phyloP scores from a whole-genome alignment of 208 protist genomes.

The Borovskyia barvae region DNA sequence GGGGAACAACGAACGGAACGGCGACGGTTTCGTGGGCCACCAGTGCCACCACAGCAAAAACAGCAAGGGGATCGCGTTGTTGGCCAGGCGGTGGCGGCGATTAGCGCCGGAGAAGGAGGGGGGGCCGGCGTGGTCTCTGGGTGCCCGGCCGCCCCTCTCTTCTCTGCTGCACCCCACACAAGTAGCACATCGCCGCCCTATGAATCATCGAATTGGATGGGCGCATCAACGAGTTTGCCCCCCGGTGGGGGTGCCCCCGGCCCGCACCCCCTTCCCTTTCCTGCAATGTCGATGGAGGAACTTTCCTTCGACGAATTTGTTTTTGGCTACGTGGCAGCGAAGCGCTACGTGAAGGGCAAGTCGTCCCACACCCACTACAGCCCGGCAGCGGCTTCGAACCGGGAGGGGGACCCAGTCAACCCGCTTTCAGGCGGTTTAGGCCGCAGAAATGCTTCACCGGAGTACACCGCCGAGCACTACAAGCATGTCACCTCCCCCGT shows the following conservation, averaged over 20 bases:
- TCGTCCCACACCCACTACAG: conserved; percentile 35
- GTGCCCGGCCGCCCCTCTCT: neutral
- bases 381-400: neutral
- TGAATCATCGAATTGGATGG: no score
- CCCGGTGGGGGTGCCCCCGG: neutral
- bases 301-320: conserved; percentile 41
- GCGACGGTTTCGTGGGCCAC: conserved; percentile 16
- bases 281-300: conserved; percentile 14
- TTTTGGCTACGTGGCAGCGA: conserved; percentile 50
- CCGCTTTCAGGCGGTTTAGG: neutral
- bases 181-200: neutral
- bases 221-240: no score
- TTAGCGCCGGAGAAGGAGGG: no score
- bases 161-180: no score
- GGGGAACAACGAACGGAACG: conserved; percentile 26
- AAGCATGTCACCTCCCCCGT: conserved; percentile 54
- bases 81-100: conserved; percentile 2
- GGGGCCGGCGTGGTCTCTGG: neutral
- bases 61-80: neutral
- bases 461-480: conserved; percentile 11
- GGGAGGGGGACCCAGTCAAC: neutral
- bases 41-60: no score
- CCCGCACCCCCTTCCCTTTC: neutral
- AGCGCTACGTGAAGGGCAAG: conserved; percentile 52
- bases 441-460: neutral